Conservation (phyloP, 2,329 filamentous ascomycete genomes). For the Sclerotinia nivalis region DNA sequence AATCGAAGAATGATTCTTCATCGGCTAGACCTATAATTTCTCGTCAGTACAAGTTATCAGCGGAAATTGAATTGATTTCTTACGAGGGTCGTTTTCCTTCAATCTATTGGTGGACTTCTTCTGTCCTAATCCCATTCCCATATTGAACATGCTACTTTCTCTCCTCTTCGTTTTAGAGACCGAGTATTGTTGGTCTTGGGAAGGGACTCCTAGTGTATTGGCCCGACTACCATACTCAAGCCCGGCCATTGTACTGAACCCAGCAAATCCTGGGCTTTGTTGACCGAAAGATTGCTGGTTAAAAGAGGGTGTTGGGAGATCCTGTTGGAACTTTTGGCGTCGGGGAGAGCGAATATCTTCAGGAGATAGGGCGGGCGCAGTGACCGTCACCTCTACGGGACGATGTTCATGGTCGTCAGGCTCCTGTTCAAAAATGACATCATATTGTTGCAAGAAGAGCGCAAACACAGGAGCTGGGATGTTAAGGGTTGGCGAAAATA, state of each 20-base stretch:
- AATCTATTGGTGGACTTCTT: constrained; percentile 37
- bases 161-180: constrained; percentile 50
- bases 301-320: constrained; percentile 64
- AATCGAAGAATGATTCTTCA: constrained; percentile 42
- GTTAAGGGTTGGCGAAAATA: constrained; percentile 95
- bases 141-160: constrained; percentile 59
- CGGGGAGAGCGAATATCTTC: constrained; percentile 64
- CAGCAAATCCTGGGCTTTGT: constrained; percentile 53
- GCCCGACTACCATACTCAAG: constrained; percentile 38
- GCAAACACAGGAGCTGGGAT: constrained; percentile 95
- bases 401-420: constrained; percentile 64
- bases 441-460: constrained; percentile 87
- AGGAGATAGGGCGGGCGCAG: constrained; percentile 46
- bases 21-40: constrained; percentile 36
- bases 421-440: constrained; percentile 76
- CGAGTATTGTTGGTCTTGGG: constrained; percentile 33
- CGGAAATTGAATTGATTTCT: constrained; percentile 21
- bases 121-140: constrained; percentile 48
- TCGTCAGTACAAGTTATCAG: constrained; percentile 21
- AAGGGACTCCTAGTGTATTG: constrained; percentile 36
- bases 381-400: constrained; percentile 48
- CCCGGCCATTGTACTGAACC: constrained; percentile 37
- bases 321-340: constrained; percentile 62
- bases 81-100: constrained; percentile 37
- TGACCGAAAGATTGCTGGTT: constrained; percentile 43